phyloP scores from a whole-genome alignment of 768 basidiomycete genomes.

The Psilocybe azurescens region DNA sequence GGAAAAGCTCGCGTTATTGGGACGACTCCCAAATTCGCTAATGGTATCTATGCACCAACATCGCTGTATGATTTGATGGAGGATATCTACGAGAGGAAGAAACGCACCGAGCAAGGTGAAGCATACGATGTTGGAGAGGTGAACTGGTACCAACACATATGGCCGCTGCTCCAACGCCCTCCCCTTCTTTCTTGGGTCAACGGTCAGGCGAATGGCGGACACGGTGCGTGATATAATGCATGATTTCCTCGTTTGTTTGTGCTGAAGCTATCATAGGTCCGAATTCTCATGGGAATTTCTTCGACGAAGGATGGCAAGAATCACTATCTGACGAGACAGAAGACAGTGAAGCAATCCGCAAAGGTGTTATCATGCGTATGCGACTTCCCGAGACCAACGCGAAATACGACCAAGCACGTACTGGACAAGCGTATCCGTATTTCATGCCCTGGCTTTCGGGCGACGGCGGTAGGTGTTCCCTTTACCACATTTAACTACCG shows the following conservation, averaged over 20 bases:
- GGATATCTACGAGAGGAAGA: slow-evolving; percentile 29
- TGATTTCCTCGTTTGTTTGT: slow-evolving; percentile 7
- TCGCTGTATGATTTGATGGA: slow-evolving; percentile 36
- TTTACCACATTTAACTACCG: background rate
- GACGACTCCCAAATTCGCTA: slow-evolving; percentile 36
- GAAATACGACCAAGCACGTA: slow-evolving; percentile 19
- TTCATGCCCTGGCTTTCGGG: slow-evolving; percentile 41
- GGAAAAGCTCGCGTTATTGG: slow-evolving; percentile 24
- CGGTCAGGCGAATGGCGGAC: slow-evolving; percentile 32
- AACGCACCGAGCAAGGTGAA: slow-evolving; percentile 3
- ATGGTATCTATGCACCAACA: slow-evolving; percentile 32
- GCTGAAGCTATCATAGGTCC: slow-evolving; percentile 10
- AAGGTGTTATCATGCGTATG: slow-evolving; percentile 19
- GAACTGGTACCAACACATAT: slow-evolving; percentile 35
- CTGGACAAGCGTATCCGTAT: slow-evolving; percentile 23
- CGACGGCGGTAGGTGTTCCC: slow-evolving; percentile 23
- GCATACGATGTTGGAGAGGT: slow-evolving; percentile 16
- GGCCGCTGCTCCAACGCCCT: slow-evolving; percentile 28
- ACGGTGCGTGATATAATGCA: slow-evolving; percentile 22
- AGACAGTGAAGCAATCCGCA: slow-evolving; percentile 9
- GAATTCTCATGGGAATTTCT: slow-evolving; percentile 21
- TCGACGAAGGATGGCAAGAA: slow-evolving; percentile 17
- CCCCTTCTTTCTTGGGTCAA: slow-evolving; percentile 36
- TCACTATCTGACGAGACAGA: slow-evolving; percentile 9
- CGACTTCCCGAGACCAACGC: slow-evolving; percentile 19